Evolutionary conservation across 2,329 filamentous ascomycete genomes (phyloP).

Genomic region (Pleurostoma richardsiae): DNA sequence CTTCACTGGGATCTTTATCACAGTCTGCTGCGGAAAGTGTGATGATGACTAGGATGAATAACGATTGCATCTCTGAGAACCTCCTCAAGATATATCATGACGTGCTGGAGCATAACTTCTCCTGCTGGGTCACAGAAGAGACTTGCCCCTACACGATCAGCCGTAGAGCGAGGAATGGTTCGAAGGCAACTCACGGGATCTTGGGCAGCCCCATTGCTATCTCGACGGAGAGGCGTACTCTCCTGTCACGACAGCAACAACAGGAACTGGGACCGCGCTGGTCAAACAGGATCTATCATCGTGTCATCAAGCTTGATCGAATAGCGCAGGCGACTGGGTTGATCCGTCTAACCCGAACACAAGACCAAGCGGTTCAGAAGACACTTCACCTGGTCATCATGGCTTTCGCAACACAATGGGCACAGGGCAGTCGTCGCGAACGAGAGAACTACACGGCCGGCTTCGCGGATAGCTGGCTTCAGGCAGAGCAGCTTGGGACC

Average conservation of each 20-base stretch:
- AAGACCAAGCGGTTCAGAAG: slow-evolving; percentile 36
- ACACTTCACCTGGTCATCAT: slow-evolving; percentile 44
- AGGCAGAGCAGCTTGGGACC: too few species aligned
- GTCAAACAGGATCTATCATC: slow-evolving; percentile 44
- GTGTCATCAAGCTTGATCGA: slow-evolving; percentile 41
- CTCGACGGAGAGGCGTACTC: too few species aligned
- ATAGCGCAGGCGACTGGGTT: slow-evolving; percentile 32
- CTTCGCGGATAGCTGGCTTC: slow-evolving; percentile 5
- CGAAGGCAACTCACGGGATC: slow-evolving; percentile 2
- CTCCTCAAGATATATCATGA: slow-evolving; percentile 43
- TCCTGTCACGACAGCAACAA: too few species aligned
- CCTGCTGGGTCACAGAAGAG: slow-evolving; percentile 48
- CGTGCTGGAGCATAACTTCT: slow-evolving; percentile 45
- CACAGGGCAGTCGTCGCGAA: slow-evolving; percentile 26
- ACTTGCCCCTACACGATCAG: slow-evolving; percentile 43
- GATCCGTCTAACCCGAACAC: slow-evolving; percentile 29
- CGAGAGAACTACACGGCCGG: slow-evolving; percentile 11
- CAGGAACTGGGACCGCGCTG: slow-evolving; percentile 31
- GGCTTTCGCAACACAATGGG: slow-evolving; percentile 49
- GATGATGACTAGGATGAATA: not conserved
- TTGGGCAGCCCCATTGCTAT: too few species aligned
- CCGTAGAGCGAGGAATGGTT: slow-evolving; percentile 3
- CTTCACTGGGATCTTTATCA: not conserved
- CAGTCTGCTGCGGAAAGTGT: not conserved
- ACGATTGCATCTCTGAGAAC: not conserved